Evolutionary conservation across 495 filamentous ascomycete genomes (phyloP).

Genomic region (Daldinia concentrica): DNA sequence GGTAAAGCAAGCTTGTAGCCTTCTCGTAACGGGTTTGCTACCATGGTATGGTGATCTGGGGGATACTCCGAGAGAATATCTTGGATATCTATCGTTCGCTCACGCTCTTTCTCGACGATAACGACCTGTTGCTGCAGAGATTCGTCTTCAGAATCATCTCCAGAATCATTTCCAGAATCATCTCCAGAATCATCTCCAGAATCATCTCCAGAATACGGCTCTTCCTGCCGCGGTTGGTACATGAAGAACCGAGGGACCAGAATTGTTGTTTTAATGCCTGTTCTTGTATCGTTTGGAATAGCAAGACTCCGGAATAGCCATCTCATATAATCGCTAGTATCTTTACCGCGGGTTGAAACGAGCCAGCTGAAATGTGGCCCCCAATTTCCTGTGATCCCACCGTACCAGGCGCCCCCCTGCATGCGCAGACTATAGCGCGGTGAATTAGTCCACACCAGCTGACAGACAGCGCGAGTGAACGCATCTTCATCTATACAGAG

Average conservation of each 20-base stretch:
- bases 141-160: constrained; percentile 2
- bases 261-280: constrained; percentile 1
- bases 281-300: constrained; percentile 1
- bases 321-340: constrained; percentile 15
- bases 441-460: neutral
- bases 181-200: neutral
- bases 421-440: neutral
- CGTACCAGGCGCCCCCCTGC: neutral
- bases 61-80: constrained; percentile 19
- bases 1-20: constrained; percentile 18
- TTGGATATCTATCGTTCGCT: constrained; percentile 20
- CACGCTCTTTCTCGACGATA: constrained; percentile 15
- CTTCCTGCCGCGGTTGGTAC: neutral
- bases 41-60: neutral
- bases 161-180: too few species aligned
- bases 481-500: constrained; percentile 14
- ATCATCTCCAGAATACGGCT: neutral
- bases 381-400: constrained; percentile 3
- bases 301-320: constrained; percentile 29
- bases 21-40: constrained; percentile 20
- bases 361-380: constrained; percentile 16
- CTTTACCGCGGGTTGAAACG: neutral
- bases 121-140: constrained; percentile 2
- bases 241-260: constrained; percentile 14
- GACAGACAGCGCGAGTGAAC: constrained; percentile 18